Evolutionary conservation across 768 basidiomycete genomes (phyloP), one percentile per base, ranked within the genome.

Genomic region (Lactarius tabidus): DNA sequence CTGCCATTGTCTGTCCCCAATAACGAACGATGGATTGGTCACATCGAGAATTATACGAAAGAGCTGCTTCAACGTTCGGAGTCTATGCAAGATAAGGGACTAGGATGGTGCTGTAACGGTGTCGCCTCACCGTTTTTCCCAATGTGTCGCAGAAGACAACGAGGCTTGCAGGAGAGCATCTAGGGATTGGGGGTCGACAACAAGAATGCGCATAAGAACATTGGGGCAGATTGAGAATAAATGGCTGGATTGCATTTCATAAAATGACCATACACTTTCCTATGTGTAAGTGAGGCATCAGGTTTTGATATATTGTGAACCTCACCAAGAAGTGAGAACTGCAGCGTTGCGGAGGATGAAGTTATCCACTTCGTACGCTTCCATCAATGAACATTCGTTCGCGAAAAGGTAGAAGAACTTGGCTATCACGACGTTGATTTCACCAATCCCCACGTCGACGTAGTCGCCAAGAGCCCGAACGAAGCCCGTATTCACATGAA

Each of bases 1-100:
- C 20, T 84, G 80, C 88, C 89, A 90, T 71, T 88, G 86, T 18
- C 85, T 79, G 60, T 82, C 86, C 66, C 87, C 86, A 3, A 88
- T 79, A 38, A 75, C 72, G 70, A 90, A 88, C 0, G 80, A 78
- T 0, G 86, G 84, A 66, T 81, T 87, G 12, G 82, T 87, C 9
- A 87, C 79, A 69, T 91, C 89, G 38, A 87, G 74, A 26, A 90
- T 75, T 60, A 91, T 81, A 29, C 83, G 82, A 73, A 90, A 90
- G 17, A 90, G 72, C 6, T 82, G 82, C 28, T 78, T 79, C 28
- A 84, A 75, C 14, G 82, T 80, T 33, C 79, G 74, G 9, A 89
- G 74, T 31, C 89, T 89, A 55, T 57, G 17, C 35, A 31, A 7
- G 58, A 36, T 54, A 57, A 57, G 55, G 12, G 35, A 41, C 33